Conservation (phyloP, 352 stramenopile genomes). For the Thalassiosira exigua region DNA sequence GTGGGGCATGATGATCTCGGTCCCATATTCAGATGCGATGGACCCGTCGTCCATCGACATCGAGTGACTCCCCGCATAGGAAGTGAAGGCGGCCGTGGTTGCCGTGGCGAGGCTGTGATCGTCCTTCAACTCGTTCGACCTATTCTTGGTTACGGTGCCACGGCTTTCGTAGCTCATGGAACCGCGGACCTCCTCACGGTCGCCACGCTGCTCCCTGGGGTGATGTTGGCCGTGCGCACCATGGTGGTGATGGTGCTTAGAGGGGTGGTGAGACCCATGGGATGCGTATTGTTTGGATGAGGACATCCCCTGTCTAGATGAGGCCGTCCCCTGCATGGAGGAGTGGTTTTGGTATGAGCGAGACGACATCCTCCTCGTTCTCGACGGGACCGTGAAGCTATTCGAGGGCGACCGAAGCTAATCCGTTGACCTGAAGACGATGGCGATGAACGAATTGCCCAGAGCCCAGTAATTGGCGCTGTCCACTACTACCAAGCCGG, state of each 20-base stretch:
- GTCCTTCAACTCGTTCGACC: conserved; percentile 49
- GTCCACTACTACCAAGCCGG: too few relatives aligned
- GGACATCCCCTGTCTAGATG: not conserved
- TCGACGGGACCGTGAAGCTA: too few relatives aligned
- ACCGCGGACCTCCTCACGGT: conserved; percentile 37
- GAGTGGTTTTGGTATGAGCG: conserved; percentile 35
- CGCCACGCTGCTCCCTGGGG: conserved; percentile 35
- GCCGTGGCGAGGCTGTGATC: conserved; percentile 45
- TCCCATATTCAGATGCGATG: conserved; percentile 61
- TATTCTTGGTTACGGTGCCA: conserved; percentile 34
- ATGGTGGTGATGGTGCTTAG: conserved; percentile 44
- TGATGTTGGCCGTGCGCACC: conserved; percentile 11
- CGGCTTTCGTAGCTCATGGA: conserved; percentile 45
- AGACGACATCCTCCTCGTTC: conserved; percentile 40
- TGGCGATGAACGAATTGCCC: too few relatives aligned
- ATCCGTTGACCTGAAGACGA: too few relatives aligned
- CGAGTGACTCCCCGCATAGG: conserved; percentile 42
- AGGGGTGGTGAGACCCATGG: not conserved
- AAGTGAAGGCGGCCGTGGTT: conserved; percentile 55
- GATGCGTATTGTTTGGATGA: conserved; percentile 19
- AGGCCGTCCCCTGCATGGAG: conserved; percentile 24
- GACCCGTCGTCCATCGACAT: conserved; percentile 63
- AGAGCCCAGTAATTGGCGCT: too few relatives aligned
- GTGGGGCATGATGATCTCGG: conserved; percentile 53
- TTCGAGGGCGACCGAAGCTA: too few relatives aligned